Conservation (phyloP, 495 filamentous ascomycete genomes). For the Hypoxylon rickii region DNA sequence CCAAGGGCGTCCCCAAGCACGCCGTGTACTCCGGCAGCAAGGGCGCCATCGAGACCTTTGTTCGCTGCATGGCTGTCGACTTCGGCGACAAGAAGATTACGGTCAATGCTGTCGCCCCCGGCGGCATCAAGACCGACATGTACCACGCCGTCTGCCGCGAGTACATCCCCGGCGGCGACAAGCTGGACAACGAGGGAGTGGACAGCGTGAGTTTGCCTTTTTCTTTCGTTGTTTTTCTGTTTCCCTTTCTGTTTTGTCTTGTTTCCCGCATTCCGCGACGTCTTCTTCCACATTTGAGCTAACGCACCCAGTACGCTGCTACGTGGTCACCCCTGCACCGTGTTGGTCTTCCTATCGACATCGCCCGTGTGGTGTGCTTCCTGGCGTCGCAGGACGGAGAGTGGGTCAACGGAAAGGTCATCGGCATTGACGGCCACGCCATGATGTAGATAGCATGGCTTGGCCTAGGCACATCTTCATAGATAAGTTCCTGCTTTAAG, state of each 20-base stretch:
- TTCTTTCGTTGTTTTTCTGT: not conserved
- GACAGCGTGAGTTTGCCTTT: constrained; percentile 33
- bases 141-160: constrained; percentile 63
- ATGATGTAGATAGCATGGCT: constrained; percentile 47
- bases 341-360: constrained; percentile 65
- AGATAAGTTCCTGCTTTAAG: too few species aligned
- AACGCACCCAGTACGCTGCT: constrained; percentile 49
- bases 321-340: constrained; percentile 63
- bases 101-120: constrained; percentile 76
- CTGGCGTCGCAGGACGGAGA: constrained; percentile 67
- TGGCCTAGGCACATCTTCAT: not conserved
- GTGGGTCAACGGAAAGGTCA: constrained; percentile 67
- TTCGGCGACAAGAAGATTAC: constrained; percentile 74
- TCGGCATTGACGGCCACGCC: constrained; percentile 52
- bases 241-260: too few species aligned
- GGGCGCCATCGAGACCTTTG: constrained; percentile 79
- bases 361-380: constrained; percentile 68
- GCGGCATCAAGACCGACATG: constrained; percentile 82
- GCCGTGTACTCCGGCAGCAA: constrained; percentile 77
- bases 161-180: constrained; percentile 64
- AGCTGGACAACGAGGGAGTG: constrained; percentile 46
- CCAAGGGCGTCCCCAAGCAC: constrained; percentile 69
- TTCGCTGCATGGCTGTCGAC: constrained; percentile 73
- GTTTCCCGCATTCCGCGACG: too few species aligned
- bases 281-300: constrained; percentile 1